Percentiles rank a stretch among this genome's conserved stretches.
Evolutionary conservation across 805 yeast genomes (phyloP).

Genomic region (Alloascoidea africana): DNA sequence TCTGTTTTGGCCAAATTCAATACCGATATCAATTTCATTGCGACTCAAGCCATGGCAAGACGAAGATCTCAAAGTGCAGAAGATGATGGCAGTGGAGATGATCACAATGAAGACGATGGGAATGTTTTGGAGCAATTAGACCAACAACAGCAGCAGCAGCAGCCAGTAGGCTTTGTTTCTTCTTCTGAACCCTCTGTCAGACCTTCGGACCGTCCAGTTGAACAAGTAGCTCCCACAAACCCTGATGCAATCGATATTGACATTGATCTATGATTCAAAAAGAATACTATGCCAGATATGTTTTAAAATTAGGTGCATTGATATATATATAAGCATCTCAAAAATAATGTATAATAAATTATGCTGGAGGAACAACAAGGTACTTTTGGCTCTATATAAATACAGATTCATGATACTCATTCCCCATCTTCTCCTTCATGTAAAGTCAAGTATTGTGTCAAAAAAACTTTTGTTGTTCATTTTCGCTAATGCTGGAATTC

Average conservation of each 20-base stretch:
- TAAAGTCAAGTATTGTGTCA: no score
- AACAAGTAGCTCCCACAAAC: background rate
- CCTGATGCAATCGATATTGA: constrained; percentile 1
- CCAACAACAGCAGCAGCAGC: background rate
- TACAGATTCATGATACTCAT: no score
- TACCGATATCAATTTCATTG: constrained; percentile 12
- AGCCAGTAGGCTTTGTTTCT: background rate
- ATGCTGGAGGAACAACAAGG: no score
- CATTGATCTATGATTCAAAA: background rate
- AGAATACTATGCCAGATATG: no score
- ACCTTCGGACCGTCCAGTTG: background rate
- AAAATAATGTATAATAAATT: no score
- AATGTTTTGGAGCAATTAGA: no score
- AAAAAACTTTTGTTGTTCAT: no score
- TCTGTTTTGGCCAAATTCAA: constrained; percentile 17
- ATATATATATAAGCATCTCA: no score
- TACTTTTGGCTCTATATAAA: no score
- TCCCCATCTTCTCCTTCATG: no score
- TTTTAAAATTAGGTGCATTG: no score
- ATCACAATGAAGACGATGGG: background rate
- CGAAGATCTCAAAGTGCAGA: background rate
- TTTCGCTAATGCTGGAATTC: constrained; percentile 22
- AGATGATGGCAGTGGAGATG: constrained; percentile 1
- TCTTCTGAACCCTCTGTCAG: background rate
- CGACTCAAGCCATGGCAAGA: constrained; percentile 7